Evolutionary conservation across 164 flowering plant species (phyloP).

Genomic region (Magnolia kwangsiensis): DNA sequence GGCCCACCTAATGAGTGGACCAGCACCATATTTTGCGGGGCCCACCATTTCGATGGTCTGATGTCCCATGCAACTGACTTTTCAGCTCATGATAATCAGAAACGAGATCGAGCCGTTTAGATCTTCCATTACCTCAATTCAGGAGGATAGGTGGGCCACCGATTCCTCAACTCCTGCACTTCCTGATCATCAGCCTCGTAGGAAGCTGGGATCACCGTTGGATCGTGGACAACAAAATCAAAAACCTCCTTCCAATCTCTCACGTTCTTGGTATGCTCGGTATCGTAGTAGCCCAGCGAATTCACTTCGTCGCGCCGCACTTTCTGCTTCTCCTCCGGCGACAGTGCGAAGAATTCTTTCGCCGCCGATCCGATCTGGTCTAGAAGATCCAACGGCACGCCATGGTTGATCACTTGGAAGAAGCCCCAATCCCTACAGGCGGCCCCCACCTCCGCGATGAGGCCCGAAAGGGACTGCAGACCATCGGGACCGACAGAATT

Average conservation of each 20-base stretch:
- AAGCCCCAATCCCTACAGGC: slow-evolving; percentile 70
- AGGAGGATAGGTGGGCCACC: slow-evolving; percentile 36
- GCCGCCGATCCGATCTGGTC: slow-evolving; percentile 25
- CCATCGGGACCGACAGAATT: slow-evolving; percentile 1
- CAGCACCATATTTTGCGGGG: neutral
- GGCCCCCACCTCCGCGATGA: slow-evolving; percentile 31
- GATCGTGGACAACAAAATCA: slow-evolving; percentile 36
- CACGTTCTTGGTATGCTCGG: slow-evolving; percentile 70
- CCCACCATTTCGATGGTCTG: neutral
- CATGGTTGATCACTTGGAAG: slow-evolving; percentile 74
- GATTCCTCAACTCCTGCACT: slow-evolving; percentile 29
- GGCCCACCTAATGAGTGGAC: neutral
- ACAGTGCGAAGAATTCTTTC: slow-evolving; percentile 37
- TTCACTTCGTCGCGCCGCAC: slow-evolving; percentile 42
- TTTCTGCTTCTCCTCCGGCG: slow-evolving; percentile 50
- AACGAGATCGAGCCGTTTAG: too few relatives aligned
- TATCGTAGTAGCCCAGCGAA: slow-evolving; percentile 52
- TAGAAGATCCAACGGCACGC: slow-evolving; percentile 38
- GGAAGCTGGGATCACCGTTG: slow-evolving; percentile 39
- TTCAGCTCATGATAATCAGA: too few relatives aligned
- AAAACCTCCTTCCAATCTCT: slow-evolving; percentile 85
- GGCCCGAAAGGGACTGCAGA: neutral
- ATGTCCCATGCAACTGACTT: too few relatives aligned
- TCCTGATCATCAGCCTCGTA: slow-evolving; percentile 23
- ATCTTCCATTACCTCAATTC: slow-evolving; percentile 15